phyloP scores from a whole-genome alignment of 1,284 basidiomycete genomes.

The Leccinum pachyderme region DNA sequence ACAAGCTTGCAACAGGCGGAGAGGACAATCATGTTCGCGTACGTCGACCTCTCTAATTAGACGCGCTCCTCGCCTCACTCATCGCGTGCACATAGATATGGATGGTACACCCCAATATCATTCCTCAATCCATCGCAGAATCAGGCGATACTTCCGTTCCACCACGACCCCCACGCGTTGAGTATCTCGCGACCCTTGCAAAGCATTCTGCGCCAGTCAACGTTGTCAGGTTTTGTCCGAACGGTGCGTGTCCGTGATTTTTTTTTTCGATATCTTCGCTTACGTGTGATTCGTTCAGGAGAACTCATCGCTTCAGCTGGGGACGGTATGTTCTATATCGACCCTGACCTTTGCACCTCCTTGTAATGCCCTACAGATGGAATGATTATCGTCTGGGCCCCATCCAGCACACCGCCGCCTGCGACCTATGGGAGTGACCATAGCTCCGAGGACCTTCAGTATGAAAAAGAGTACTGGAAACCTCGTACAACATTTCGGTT shows the following conservation, averaged over 20 bases:
- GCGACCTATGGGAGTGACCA: conserved; percentile 76
- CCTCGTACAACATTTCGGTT: conserved; percentile 86
- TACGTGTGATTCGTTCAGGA: conserved; percentile 43
- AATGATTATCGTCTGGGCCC: conserved; percentile 95
- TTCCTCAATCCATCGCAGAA: conserved; percentile 63
- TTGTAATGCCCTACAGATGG: conserved; percentile 62
- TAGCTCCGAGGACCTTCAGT: conserved; percentile 72
- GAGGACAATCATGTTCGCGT: conserved; percentile 98
- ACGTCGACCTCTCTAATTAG: conserved; percentile 36
- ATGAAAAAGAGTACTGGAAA: conserved; percentile 96
- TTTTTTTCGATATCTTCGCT: neutral
- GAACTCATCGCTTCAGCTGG: conserved; percentile 91
- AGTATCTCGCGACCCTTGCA: conserved; percentile 92
- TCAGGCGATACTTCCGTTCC: conserved; percentile 44
- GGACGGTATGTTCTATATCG: conserved; percentile 66
- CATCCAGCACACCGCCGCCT: conserved; percentile 69
- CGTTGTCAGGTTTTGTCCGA: conserved; percentile 94
- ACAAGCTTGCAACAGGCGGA: conserved; percentile 91
- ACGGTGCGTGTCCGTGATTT: conserved; percentile 55
- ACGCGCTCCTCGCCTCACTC: conserved; percentile 12
- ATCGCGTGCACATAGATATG: conserved; percentile 61
- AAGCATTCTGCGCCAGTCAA: conserved; percentile 96
- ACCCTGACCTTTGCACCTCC: conserved; percentile 9
- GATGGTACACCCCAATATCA: conserved; percentile 91
- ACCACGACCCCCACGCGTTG: conserved; percentile 80